These are phyloP conservation scores for Rhodamnia rubescens DNA, from an alignment of 345 rosid species.

Conservation along the genomic window DNA sequence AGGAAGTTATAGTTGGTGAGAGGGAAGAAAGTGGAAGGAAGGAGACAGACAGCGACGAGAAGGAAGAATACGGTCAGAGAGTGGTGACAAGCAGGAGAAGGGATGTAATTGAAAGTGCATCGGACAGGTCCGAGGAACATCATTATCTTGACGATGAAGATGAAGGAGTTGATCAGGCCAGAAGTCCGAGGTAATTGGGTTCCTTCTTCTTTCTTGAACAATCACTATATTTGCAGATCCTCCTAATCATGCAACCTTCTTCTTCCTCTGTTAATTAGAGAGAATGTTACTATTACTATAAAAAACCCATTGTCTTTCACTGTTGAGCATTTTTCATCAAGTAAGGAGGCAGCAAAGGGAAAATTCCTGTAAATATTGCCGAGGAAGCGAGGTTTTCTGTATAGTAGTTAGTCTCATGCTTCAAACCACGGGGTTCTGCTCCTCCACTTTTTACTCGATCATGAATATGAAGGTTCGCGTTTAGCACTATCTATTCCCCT, in stretches of 20 bases:
- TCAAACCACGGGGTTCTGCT: neutral
- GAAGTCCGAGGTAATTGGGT: slow-evolving; percentile 48
- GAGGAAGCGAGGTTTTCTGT: neutral
- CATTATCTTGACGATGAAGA: slow-evolving; percentile 62
- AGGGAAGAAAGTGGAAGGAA: slow-evolving; percentile 66
- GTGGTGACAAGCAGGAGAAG: slow-evolving; percentile 49
- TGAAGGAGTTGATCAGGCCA: slow-evolving; percentile 80
- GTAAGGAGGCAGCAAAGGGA: neutral
- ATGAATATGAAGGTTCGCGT: neutral
- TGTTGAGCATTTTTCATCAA: neutral
- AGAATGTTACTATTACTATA: neutral
- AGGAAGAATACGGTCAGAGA: slow-evolving; percentile 57
- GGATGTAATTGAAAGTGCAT: slow-evolving; percentile 70
- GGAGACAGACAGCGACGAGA: slow-evolving; percentile 60
- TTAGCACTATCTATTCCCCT: neutral
- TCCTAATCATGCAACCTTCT: neutral
- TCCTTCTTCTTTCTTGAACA: neutral
- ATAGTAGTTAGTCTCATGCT: neutral
- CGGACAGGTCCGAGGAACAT: slow-evolving; percentile 77
- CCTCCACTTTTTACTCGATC: neutral
- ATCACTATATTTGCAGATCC: neutral
- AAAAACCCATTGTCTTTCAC: neutral
- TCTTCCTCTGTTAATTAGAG: neutral
- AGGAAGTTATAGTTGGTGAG: slow-evolving; percentile 57
- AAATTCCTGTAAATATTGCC: neutral